Base-by-base conservation (phyloP, 2,329 filamentous ascomycete species). In the Rachicladosporium sp. region DNA sequence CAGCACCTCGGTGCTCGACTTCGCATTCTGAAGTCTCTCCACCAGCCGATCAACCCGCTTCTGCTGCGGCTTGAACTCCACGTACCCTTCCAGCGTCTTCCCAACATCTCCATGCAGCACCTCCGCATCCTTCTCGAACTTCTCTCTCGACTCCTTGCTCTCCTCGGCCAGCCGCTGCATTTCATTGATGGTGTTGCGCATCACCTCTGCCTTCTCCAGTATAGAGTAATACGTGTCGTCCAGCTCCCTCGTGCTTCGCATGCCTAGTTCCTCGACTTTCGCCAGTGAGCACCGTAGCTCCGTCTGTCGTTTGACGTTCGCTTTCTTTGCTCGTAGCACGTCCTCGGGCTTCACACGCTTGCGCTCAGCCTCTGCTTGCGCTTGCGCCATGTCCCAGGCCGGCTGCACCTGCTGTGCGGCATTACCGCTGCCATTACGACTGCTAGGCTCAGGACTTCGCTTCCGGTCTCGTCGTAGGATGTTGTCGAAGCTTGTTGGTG, bases 141-240 rank as follows among this genome's bases (percentile, higher is more conserved):
- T 67, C 10, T 63, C 61, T 43, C 74, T 71, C 6, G 80, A 66
- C 37, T 73, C 67, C 39, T 68, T 69, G 4, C 78, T 78, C 50
- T 74, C 66, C 23, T 65, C 64, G 1, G 79, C 76, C n/a, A 89
- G 68, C 48, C 81, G 76, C 51, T 77, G 78, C 21, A 89, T 64
- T 2, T 71, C 71, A 4, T 66, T 58, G 31, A 87, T 72, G 1
- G 77, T 84, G 48, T 67, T 71, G 39, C 80, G 78, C 30, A 88
- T 64, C 1, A 69, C 59, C 36, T 70, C 71, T 36, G 82, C 69
- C 53, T 80, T 83, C 54, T 84, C 78, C 23, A 86, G 66, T 7
- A 87, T 72, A 0, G 75, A 73, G 47, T 82, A 82, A 61, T 87
- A 88, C 3, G 79, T 79, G 43, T 81, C 74, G 56, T 88, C 82